phyloP scores from a whole-genome alignment of 352 stramenopile species.

The Phytopythium delawarense region DNA sequence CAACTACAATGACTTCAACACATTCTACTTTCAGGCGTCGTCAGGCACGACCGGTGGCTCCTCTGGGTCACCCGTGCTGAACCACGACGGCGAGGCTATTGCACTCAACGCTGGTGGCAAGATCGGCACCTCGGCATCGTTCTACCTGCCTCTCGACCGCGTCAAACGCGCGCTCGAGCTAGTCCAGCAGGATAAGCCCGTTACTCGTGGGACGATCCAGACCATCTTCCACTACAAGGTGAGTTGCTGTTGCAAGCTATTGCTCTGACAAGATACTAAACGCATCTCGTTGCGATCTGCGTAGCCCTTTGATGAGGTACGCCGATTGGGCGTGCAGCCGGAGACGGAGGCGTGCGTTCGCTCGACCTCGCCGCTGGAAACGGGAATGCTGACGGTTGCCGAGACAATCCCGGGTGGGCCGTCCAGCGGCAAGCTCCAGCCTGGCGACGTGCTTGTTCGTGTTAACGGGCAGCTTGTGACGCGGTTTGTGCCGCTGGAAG shows the following conservation, averaged over 20 bases:
- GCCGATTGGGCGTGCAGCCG: conserved; percentile 69
- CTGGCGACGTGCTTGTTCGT: conserved; percentile 87
- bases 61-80: conserved; percentile 87
- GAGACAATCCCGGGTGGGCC: conserved; percentile 82
- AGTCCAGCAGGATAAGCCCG: conserved; percentile 59
- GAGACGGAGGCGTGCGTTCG: conserved; percentile 79
- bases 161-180: conserved; percentile 86
- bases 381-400: conserved; percentile 89
- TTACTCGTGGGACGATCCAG: conserved; percentile 86
- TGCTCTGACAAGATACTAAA: background rate
- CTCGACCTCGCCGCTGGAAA: conserved; percentile 74
- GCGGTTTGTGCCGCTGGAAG: conserved; percentile 85
- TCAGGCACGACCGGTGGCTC: conserved; percentile 80
- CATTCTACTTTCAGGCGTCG: conserved; percentile 91
- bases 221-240: conserved; percentile 88
- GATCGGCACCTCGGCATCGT: conserved; percentile 82
- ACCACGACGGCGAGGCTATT: conserved; percentile 84
- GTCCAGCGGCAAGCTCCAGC: conserved; percentile 73
- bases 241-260: background rate
- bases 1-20: conserved; percentile 94
- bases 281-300: background rate
- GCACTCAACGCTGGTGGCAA: conserved; percentile 90
- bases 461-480: conserved; percentile 82
- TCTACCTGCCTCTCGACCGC: conserved; percentile 88
- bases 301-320: conserved; percentile 87